Evolutionary conservation across 345 rosid species (phyloP).

Genomic region (Cardiospermum halicacabum): DNA sequence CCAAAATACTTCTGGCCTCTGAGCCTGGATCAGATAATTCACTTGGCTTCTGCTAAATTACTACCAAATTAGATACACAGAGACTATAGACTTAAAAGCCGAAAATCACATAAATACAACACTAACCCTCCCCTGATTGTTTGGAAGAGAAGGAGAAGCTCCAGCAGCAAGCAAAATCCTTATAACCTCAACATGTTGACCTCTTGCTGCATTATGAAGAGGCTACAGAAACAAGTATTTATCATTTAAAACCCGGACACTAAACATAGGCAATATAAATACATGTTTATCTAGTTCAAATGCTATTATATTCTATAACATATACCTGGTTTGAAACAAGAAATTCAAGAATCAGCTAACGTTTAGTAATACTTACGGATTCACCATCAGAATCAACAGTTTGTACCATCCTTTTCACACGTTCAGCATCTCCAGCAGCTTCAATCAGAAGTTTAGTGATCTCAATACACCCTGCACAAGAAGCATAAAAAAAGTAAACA

Average conservation of each 20-base stretch:
- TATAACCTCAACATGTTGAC: constrained; percentile 71
- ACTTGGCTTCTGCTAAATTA: constrained; percentile 47
- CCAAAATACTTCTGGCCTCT: constrained; percentile 52
- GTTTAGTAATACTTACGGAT: constrained; percentile 48
- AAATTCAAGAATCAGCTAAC: not conserved
- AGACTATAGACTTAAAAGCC: not conserved
- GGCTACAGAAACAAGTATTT: constrained; percentile 45
- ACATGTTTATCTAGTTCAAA: not conserved
- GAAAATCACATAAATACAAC: not conserved
- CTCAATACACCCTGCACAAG: constrained; percentile 54
- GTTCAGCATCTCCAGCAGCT: constrained; percentile 41
- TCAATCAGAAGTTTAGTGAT: constrained; percentile 59
- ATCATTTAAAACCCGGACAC: too few species aligned
- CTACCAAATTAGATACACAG: constrained; percentile 15
- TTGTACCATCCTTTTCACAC: constrained; percentile 64
- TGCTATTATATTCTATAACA: not conserved
- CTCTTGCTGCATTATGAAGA: constrained; percentile 95
- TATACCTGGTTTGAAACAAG: not conserved
- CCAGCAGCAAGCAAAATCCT: constrained; percentile 61
- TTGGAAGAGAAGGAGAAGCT: constrained; percentile 52
- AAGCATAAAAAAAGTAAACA: not conserved
- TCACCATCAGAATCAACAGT: constrained; percentile 79
- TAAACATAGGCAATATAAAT: not conserved
- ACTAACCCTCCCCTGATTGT: constrained; percentile 71
- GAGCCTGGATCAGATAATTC: constrained; percentile 60